phyloP scores from a whole-genome alignment of 2,329 filamentous ascomycete species.

The Fusarium kyushuense region DNA sequence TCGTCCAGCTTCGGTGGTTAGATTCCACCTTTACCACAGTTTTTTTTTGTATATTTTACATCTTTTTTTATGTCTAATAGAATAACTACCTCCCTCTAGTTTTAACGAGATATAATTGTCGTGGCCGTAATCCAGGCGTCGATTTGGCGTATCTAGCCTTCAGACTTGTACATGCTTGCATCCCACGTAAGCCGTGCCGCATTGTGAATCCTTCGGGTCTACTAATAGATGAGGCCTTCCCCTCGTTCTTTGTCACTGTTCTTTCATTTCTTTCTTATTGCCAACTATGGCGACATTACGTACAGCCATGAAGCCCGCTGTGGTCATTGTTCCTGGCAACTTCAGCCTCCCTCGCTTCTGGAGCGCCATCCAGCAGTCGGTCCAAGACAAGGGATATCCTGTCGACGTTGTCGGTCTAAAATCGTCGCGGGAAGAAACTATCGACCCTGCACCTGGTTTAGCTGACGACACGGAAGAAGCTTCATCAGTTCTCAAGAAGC shows the following conservation, averaged over 20 bases:
- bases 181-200: background rate
- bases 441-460: conserved; percentile 17
- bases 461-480: conserved; percentile 9
- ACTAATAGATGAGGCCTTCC: rapidly evolving
- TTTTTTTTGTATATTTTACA: background rate
- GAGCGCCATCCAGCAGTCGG: background rate
- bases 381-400: background rate
- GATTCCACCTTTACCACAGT: conserved; percentile 1
- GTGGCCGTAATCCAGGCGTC: background rate
- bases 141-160: background rate
- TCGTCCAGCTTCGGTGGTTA: conserved; percentile 28
- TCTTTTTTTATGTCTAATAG: too few species aligned
- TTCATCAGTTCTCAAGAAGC: background rate
- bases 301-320: background rate
- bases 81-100: too few species aligned
- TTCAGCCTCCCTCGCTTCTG: conserved; percentile 22
- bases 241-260: background rate
- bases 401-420: conserved; percentile 4
- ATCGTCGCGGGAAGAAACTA: conserved; percentile 1
- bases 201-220: background rate
- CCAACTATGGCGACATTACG: background rate
- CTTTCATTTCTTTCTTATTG: rapidly evolving
- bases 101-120: too few species aligned
- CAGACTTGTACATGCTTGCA: background rate
- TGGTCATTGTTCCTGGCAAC: conserved; percentile 11